These are phyloP conservation scores for Amylocarpus encephaloides DNA, from an alignment of 2,329 filamentous ascomycete genomes.

Conservation along the genomic window DNA sequence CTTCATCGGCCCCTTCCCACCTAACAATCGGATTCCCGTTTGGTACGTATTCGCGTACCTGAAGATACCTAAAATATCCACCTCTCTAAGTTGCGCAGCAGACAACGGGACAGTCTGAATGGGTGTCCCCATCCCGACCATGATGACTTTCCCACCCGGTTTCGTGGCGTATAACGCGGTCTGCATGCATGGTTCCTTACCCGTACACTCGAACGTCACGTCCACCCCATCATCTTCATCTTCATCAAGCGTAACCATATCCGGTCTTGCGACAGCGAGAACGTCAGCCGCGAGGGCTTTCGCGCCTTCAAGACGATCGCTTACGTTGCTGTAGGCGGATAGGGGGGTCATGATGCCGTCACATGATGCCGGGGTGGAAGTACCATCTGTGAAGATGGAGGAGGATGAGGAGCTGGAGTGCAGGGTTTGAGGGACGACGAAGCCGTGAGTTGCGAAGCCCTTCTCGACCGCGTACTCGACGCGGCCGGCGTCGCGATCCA, in stretches of 20 bases:
- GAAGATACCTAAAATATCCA: conserved; percentile 74
- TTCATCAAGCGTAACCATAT: conserved; percentile 32
- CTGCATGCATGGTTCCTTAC: conserved; percentile 69
- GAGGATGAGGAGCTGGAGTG: conserved; percentile 40
- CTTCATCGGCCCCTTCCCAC: conserved; percentile 38
- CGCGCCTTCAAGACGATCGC: conserved; percentile 45
- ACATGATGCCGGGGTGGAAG: conserved; percentile 39
- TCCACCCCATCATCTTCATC: conserved; percentile 61
- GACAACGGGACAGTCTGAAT: conserved; percentile 69
- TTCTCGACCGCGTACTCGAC: conserved; percentile 53
- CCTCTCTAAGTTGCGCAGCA: conserved; percentile 65
- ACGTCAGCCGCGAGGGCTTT: conserved; percentile 45
- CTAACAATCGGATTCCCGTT: conserved; percentile 58
- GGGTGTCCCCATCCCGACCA: conserved; percentile 75
- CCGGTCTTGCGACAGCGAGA: conserved; percentile 33
- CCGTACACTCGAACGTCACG: conserved; percentile 69
- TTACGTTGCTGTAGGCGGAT: conserved; percentile 36
- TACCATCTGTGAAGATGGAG: conserved; percentile 38
- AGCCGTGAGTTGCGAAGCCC: conserved; percentile 55
- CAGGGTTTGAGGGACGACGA: conserved; percentile 43
- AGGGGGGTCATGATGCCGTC: conserved; percentile 33
- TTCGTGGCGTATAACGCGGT: conserved; percentile 66
- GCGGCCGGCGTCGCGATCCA: conserved; percentile 53
- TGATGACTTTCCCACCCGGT: conserved; percentile 65
- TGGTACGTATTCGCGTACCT: conserved; percentile 71